Conservation (phyloP, 345 rosid genomes). For the Barbarea vulgaris region DNA sequence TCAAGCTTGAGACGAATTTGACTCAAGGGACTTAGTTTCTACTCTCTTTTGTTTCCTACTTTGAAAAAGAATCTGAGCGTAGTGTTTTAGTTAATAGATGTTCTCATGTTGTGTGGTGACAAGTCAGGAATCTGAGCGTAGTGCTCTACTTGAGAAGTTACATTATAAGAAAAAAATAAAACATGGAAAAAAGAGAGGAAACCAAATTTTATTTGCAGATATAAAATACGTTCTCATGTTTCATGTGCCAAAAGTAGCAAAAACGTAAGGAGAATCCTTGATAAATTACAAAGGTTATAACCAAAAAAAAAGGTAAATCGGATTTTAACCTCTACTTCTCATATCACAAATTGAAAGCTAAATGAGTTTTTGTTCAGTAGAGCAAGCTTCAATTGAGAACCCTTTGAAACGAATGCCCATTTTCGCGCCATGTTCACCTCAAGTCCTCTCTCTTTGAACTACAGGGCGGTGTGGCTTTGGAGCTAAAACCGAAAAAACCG, state of each 20-base stretch:
- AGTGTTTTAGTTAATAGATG: background rate
- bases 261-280: background rate
- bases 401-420: background rate
- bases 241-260: background rate
- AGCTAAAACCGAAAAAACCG: slow-evolving; percentile 36
- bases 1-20: background rate
- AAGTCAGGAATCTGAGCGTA: too few species aligned
- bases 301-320: background rate
- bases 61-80: background rate
- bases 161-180: too few species aligned
- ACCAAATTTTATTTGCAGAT: too few species aligned
- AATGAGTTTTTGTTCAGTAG: background rate
- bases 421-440: slow-evolving; percentile 1
- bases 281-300: background rate
- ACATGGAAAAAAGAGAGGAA: too few species aligned
- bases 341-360: background rate
- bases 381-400: background rate
- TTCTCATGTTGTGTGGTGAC: background rate
- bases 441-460: slow-evolving; percentile 34
- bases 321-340: background rate
- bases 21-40: background rate
- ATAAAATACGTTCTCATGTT: background rate
- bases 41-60: background rate
- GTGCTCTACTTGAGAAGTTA: too few species aligned
- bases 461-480: slow-evolving; percentile 56